phyloP scores from a whole-genome alignment of 176 grass and related monocot species.

The Aegilops tauschii region DNA sequence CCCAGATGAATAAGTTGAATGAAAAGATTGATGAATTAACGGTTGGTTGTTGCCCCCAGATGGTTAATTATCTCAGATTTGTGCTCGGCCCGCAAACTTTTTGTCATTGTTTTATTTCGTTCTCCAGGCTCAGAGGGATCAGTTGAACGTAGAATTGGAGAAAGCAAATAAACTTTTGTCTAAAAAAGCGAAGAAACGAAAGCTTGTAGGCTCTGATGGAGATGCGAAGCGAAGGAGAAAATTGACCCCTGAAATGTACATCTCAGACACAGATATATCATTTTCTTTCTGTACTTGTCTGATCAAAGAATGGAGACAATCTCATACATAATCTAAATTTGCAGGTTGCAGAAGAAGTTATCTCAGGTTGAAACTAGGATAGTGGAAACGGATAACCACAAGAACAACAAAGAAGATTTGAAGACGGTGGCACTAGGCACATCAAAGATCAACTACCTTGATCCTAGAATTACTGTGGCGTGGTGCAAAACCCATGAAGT shows the following conservation, averaged over 20 bases:
- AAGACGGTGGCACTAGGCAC: slow-evolving; percentile 88
- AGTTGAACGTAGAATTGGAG: slow-evolving; percentile 61
- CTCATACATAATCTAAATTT: slow-evolving; percentile 37
- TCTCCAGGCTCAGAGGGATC: slow-evolving; percentile 60
- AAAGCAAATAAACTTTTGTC: slow-evolving; percentile 54
- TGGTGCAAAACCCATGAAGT: slow-evolving; percentile 99
- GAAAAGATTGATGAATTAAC: slow-evolving; percentile 91
- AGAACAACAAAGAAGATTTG: slow-evolving; percentile 76
- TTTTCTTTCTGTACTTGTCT: slow-evolving; percentile 9
- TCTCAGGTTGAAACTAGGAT: slow-evolving; percentile 55
- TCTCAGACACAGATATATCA: not conserved
- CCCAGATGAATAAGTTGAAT: slow-evolving; percentile 81
- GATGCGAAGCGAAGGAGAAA: slow-evolving; percentile 78
- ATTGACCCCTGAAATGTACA: slow-evolving; percentile 69
- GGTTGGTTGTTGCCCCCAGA: slow-evolving; percentile 40
- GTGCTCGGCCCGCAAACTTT: not conserved
- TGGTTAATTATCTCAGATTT: not conserved
- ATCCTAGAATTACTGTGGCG: slow-evolving; percentile 90
- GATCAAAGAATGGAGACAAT: slow-evolving; percentile 15
- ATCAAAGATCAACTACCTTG: slow-evolving; percentile 95
- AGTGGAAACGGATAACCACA: slow-evolving; percentile 77
- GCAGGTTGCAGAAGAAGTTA: slow-evolving; percentile 78
- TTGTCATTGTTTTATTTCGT: not conserved
- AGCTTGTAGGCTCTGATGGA: slow-evolving; percentile 58
- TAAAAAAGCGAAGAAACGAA: slow-evolving; percentile 49